These are phyloP conservation scores for Colletotrichum noveboracense DNA, from an alignment of 2,329 filamentous ascomycete genomes.

Conservation along the genomic window DNA sequence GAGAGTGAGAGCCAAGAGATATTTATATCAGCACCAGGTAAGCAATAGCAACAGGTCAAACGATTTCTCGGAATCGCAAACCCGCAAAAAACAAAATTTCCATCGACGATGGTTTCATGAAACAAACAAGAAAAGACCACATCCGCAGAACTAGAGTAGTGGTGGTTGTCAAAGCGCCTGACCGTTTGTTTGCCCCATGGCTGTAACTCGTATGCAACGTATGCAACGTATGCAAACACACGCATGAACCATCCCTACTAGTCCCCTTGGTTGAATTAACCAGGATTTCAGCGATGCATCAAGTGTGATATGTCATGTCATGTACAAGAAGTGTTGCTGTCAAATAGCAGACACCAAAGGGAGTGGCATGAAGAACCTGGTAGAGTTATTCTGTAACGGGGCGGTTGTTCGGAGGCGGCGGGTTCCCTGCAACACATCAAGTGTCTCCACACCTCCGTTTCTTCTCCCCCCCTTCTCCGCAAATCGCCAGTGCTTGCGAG, in stretches of 20 bases:
- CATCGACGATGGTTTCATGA: not conserved
- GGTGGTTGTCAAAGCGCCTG: not conserved
- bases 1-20: not conserved
- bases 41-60: accelerated
- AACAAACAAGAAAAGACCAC: not conserved
- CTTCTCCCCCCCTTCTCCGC: not conserved
- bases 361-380: not conserved
- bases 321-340: not conserved
- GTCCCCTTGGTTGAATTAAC: not conserved
- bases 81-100: not conserved
- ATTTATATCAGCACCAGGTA: not conserved
- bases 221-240: not conserved
- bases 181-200: not conserved
- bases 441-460: not conserved
- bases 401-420: not conserved
- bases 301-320: not conserved
- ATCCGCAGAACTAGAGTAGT: too few relatives aligned
- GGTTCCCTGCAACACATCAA: not conserved
- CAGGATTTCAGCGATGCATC: not conserved
- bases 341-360: not conserved
- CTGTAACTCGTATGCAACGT: not conserved
- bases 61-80: not conserved
- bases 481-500: not conserved
- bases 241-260: constrained; percentile 11
- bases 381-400: not conserved